phyloP scores from a whole-genome alignment of 2,329 filamentous ascomycete genomes.

The Dendryphion nanum region DNA sequence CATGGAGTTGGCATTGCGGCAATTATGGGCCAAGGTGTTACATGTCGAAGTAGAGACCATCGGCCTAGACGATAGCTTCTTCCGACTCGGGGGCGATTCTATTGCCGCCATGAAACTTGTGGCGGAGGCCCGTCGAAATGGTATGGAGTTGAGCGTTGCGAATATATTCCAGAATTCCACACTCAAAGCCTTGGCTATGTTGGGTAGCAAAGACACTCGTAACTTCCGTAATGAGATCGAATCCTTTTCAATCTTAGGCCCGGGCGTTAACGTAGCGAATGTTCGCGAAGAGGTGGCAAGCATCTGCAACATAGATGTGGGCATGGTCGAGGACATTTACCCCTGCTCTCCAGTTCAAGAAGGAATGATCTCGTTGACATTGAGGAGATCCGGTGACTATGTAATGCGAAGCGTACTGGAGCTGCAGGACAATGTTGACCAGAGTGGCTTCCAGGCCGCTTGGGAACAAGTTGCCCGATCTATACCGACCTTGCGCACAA shows the following conservation, averaged over 20 bases:
- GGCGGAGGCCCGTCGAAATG: not conserved
- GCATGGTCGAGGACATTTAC: constrained; percentile 31
- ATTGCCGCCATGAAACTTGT: constrained; percentile 8
- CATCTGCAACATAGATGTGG: constrained; percentile 18
- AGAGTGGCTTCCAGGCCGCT: constrained; percentile 34
- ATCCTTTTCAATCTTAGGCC: too few species aligned
- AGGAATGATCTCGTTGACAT: constrained; percentile 47
- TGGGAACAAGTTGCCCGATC: constrained; percentile 42
- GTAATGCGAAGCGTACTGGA: constrained; percentile 48
- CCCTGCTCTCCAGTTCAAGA: constrained; percentile 33
- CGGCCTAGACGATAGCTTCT: constrained; percentile 40
- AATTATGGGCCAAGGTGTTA: constrained; percentile 2
- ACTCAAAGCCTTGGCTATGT: not conserved
- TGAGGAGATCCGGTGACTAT: constrained; percentile 53
- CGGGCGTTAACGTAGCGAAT: too few species aligned
- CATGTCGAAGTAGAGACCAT: constrained; percentile 12
- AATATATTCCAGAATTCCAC: not conserved
- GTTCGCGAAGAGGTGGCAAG: too few species aligned
- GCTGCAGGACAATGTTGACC: constrained; percentile 1
- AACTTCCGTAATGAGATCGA: too few species aligned
- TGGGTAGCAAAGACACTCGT: too few species aligned
- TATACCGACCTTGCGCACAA: constrained; percentile 45
- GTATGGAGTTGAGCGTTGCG: too few species aligned
- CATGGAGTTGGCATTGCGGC: not conserved
- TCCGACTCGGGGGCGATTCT: constrained; percentile 42